Evolutionary conservation across 1,284 basidiomycete species (phyloP), one percentile per base, ranked within the genome.

Genomic region (Heliocybe sulcata): DNA sequence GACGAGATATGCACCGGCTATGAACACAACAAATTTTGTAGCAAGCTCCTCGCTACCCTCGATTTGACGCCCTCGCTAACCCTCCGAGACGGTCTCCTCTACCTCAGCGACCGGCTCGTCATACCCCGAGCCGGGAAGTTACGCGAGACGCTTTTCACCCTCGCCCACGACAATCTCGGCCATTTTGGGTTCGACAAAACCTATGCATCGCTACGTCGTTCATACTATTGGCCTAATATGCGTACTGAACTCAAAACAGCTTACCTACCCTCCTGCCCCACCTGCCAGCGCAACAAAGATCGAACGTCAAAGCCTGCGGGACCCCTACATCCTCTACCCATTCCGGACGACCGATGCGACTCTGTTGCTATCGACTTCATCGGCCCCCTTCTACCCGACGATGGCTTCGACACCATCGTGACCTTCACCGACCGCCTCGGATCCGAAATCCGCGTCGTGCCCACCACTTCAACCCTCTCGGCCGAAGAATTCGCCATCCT

Each of bases 171-270:
- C 35, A 54, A 64, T 0, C 64, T 66, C 0, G 69, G 73, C 0
- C 73, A 76, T 55, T 72, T 73, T 53, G 70, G 73, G 0, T 60
- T 64, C 19, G 61, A 69, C 23, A 76, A 75, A 52, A 63, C 62
- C 16, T 73, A 74, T 51, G 60, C 54, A 0, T 35, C 61, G 0
- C 57, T 75, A 0, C 57, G 60, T 0, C 52, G 58, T 3, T 63
- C 64, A 0, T 77, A 68, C 52, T 76, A 72, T 58, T 77, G 74
- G 75, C 73, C 71, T 0, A 59, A 65, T 19, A 76, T 77, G 72
- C 20, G 61, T 0, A 19, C 33, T 0, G 67, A 72, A 25, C 60
- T 74, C 0, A 63, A 68, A 25, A 3, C 45, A 2, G 26, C 56
- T 0, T 67, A 66, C 48, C 55, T 67, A 1, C 61, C 58, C 2